phyloP scores from a whole-genome alignment of 306 rosid species.

The Pterocarpus santalinus region DNA sequence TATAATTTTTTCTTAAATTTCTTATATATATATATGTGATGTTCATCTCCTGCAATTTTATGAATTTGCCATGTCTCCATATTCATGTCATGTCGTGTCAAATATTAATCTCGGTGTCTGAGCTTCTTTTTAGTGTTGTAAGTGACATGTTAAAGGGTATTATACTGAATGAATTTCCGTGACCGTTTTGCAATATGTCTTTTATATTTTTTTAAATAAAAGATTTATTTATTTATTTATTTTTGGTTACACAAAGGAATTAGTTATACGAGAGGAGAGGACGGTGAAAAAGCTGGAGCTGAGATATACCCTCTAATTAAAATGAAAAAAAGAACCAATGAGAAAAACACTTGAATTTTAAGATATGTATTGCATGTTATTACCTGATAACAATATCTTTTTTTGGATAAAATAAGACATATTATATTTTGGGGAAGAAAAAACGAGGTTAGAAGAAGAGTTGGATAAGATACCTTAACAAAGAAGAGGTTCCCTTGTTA shows the following conservation, averaged over 20 bases:
- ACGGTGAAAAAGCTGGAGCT: constrained; percentile 15
- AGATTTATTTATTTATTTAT: background rate
- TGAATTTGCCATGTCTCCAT: too few species aligned
- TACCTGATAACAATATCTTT: background rate
- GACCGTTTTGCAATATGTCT: background rate
- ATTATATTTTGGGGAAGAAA: background rate
- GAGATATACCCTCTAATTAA: too few species aligned
- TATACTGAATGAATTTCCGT: background rate
- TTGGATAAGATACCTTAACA: background rate
- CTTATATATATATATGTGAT: too few species aligned
- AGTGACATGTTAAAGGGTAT: background rate
- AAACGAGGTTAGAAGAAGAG: constrained; percentile 4
- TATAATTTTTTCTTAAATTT: too few species aligned
- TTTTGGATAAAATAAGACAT: background rate
- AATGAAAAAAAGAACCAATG: background rate
- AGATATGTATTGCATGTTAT: constrained; percentile 22
- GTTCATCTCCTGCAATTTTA: too few species aligned
- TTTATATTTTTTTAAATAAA: background rate
- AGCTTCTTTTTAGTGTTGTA: background rate
- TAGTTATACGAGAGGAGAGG: background rate
- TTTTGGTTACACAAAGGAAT: background rate
- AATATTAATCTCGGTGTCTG: too few species aligned
- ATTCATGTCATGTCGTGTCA: too few species aligned
- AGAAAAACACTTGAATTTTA: background rate
- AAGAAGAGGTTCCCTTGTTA: background rate